Evolutionary conservation across 305 asterid species (phyloP).

Genomic region (Fraxinus sp.): DNA sequence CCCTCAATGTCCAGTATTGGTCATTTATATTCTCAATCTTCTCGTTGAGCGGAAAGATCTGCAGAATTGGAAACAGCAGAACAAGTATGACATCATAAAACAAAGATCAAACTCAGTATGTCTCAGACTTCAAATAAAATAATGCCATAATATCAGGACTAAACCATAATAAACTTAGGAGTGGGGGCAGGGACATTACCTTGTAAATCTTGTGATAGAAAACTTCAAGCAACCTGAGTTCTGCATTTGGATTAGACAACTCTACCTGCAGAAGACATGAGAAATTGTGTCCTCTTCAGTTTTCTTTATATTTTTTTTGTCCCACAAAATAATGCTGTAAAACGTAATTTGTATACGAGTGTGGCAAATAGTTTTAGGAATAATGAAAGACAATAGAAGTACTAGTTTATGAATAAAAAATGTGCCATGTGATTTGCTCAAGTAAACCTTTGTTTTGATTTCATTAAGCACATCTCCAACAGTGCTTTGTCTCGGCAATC

Average conservation of each 20-base stretch:
- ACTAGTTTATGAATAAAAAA: background rate
- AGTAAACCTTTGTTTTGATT: slow-evolving; percentile 79
- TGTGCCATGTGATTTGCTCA: slow-evolving; percentile 6
- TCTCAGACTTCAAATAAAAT: background rate
- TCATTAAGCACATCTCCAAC: slow-evolving; percentile 94
- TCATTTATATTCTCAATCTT: slow-evolving; percentile 75
- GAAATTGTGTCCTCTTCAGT: slow-evolving; percentile 6
- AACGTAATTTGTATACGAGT: background rate
- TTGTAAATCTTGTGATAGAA: slow-evolving; percentile 97
- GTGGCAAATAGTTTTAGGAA: background rate
- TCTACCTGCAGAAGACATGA: slow-evolving; percentile 61
- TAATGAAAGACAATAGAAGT: background rate
- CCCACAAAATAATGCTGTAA: background rate
- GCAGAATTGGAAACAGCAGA: slow-evolving; percentile 31
- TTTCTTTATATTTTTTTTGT: background rate
- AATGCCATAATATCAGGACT: slow-evolving; percentile 9
- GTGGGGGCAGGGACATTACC: slow-evolving; percentile 47
- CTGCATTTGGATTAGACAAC: slow-evolving; percentile 89
- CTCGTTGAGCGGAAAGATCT: slow-evolving; percentile 65
- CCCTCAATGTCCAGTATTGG: slow-evolving; percentile 74
- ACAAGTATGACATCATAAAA: slow-evolving; percentile 12
- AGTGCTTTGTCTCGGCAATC: slow-evolving; percentile 64
- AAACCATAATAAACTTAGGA: slow-evolving; percentile 1
- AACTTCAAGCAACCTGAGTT: slow-evolving; percentile 95
- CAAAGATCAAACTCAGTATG: background rate